These are phyloP conservation scores for Wallacemonas rigidus DNA, from an alignment of 208 protist species.

Conservation along the genomic window DNA sequence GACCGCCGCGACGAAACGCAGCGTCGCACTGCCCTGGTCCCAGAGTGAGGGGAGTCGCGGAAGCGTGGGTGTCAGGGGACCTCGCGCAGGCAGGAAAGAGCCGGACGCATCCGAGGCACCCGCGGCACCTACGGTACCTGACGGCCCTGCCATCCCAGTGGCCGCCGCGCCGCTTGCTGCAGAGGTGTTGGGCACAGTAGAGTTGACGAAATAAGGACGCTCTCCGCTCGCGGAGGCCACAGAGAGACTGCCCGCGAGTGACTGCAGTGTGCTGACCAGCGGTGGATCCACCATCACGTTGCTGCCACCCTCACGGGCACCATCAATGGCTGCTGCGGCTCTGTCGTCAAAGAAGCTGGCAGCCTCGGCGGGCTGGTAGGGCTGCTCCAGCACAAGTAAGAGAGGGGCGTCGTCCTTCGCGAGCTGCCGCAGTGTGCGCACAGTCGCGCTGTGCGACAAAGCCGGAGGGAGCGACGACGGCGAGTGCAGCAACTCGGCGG, in stretches of 20 bases:
- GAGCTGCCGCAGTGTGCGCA: conserved; percentile 12
- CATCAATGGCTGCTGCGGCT: conserved; percentile 16
- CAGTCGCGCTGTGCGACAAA: neutral
- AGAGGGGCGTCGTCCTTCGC: conserved; percentile 18
- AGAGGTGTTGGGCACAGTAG: no score
- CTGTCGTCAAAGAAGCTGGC: conserved; percentile 4
- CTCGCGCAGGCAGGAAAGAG: neutral
- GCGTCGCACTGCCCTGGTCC: conserved; percentile 36
- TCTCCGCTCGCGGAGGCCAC: neutral
- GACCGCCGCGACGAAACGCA: conserved; percentile 42
- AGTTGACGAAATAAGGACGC: neutral
- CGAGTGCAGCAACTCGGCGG: neutral
- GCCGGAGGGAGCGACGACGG: neutral
- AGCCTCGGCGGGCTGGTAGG: neutral
- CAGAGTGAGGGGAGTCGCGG: conserved; percentile 44
- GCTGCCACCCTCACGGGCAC: neutral
- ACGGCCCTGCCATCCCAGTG: neutral
- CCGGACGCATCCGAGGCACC: neutral
- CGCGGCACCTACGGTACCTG: neutral
- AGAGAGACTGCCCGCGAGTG: conserved; percentile 4
- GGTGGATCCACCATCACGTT: neutral
- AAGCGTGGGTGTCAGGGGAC: neutral
- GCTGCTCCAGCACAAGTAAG: conserved; percentile 17
- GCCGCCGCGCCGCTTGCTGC: neutral
- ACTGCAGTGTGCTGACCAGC: neutral